These are phyloP conservation scores for Cladorrhinum samala DNA, from an alignment of 495 filamentous ascomycete genomes.

Conservation along the genomic window DNA sequence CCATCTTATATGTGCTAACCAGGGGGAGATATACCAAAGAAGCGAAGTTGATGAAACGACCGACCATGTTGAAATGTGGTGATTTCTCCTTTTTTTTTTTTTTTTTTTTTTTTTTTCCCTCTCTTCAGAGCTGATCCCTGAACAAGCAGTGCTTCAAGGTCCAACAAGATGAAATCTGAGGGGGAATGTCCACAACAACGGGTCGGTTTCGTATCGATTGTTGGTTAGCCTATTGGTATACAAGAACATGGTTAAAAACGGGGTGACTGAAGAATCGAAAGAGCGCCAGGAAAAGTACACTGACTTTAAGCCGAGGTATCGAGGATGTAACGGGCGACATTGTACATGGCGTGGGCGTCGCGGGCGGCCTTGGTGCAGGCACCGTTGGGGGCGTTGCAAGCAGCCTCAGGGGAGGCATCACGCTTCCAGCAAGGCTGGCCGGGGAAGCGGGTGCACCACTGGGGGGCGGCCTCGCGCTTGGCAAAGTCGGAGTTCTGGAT, in stretches of 20 bases:
- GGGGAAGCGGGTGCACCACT: conserved; percentile 4
- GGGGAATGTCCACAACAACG: no score
- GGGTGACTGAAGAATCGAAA: no score
- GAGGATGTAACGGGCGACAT: conserved; percentile 27
- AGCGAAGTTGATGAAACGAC: background rate
- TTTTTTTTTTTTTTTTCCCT: no score
- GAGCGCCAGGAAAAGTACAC: background rate
- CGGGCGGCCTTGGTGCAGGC: conserved; percentile 31
- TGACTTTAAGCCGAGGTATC: conserved; percentile 21
- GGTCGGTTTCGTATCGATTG: no score
- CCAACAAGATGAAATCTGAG: no score
- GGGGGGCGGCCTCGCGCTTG: conserved; percentile 22
- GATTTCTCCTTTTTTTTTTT: no score
- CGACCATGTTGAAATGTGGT: no score
- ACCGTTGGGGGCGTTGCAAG: conserved; percentile 24
- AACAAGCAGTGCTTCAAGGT: no score
- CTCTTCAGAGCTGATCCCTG: no score
- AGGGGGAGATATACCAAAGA: conserved; percentile 3
- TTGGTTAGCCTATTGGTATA: no score
- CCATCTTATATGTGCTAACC: background rate
- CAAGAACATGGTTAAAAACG: no score
- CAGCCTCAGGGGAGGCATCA: conserved; percentile 18
- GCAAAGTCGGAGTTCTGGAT: background rate
- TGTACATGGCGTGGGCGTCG: conserved; percentile 31
- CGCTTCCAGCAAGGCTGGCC: conserved; percentile 23